phyloP scores from a whole-genome alignment of 2,329 filamentous ascomycete genomes.

The Allantophomopsis cytisporea region DNA sequence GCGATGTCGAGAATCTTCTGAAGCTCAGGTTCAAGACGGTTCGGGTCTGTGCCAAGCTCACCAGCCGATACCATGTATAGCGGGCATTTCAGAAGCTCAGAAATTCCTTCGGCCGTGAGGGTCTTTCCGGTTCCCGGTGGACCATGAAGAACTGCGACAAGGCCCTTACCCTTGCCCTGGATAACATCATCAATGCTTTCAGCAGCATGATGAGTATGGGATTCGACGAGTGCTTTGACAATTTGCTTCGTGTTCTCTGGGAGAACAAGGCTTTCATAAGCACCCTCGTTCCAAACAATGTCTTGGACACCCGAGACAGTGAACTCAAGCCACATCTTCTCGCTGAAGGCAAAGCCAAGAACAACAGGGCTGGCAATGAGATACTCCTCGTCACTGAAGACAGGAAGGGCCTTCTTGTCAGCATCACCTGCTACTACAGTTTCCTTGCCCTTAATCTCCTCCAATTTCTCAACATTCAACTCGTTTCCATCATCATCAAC shows the following conservation, averaged over 20 bases:
- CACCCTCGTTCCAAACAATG: slow-evolving; percentile 72
- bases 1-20: slow-evolving; percentile 79
- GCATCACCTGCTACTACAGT: slow-evolving; percentile 14
- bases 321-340: slow-evolving; percentile 87
- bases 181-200: slow-evolving; percentile 76
- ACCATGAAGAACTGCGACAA: slow-evolving; percentile 71
- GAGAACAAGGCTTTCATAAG: slow-evolving; percentile 72
- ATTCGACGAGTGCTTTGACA: slow-evolving; percentile 71
- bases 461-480: slow-evolving; percentile 40
- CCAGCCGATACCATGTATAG: slow-evolving; percentile 75
- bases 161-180: slow-evolving; percentile 73
- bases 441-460: slow-evolving; percentile 27
- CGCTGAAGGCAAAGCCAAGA: slow-evolving; percentile 73
- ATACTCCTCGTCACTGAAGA: slow-evolving; percentile 72
- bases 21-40: slow-evolving; percentile 60
- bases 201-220: slow-evolving; percentile 69
- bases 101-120: slow-evolving; percentile 75
- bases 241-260: slow-evolving; percentile 46
- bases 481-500: slow-evolving; percentile 40
- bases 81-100: slow-evolving; percentile 68
- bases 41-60: slow-evolving; percentile 67
- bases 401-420: slow-evolving; percentile 23
- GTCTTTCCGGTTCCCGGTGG: slow-evolving; percentile 84
- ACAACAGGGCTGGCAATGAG: slow-evolving; percentile 75
- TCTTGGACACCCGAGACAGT: slow-evolving; percentile 66